Percentiles rank a stretch among this genome's conserved stretches.
These are phyloP conservation scores for Colletotrichum aenigma DNA, from an alignment of 2,329 filamentous ascomycete species.

Conservation along the genomic window DNA sequence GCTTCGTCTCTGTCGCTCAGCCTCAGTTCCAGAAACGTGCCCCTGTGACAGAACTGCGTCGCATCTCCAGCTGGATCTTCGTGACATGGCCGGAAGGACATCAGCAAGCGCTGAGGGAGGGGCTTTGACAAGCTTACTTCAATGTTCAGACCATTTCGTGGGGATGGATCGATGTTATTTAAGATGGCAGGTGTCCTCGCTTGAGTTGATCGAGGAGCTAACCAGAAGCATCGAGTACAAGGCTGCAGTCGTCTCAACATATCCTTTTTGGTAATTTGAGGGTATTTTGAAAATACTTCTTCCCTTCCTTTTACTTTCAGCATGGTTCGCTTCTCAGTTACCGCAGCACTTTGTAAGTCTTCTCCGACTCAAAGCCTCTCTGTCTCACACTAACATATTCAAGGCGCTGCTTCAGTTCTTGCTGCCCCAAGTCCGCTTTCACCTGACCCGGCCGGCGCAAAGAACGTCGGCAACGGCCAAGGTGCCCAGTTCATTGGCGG, in stretches of 20 bases:
- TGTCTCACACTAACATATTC: neutral
- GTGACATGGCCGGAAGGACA: neutral
- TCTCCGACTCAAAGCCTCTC: neutral
- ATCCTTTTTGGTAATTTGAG: neutral
- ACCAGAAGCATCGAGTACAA: neutral
- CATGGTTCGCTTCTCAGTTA: conserved; percentile 18
- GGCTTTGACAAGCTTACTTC: neutral
- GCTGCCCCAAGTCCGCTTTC: conserved; percentile 23
- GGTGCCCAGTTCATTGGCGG: conserved; percentile 34
- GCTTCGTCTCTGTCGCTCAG: neutral
- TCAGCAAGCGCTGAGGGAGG: neutral
- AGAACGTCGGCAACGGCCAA: conserved; percentile 29
- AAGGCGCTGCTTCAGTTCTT: conserved; percentile 22
- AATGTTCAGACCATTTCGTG: neutral
- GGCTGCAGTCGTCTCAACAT: neutral
- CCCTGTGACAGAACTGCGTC: conserved; percentile 18
- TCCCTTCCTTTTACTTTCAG: neutral
- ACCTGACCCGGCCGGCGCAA: conserved; percentile 29
- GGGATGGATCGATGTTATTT: neutral
- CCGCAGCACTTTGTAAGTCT: conserved; percentile 13
- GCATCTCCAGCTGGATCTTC: neutral
- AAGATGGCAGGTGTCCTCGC: neutral
- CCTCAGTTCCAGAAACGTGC: conserved; percentile 6
- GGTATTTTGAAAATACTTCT: neutral
- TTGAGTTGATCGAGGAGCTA: neutral